Evolutionary conservation across 805 yeast species (phyloP).

Genomic region (Yamadazyma phyllophila): DNA sequence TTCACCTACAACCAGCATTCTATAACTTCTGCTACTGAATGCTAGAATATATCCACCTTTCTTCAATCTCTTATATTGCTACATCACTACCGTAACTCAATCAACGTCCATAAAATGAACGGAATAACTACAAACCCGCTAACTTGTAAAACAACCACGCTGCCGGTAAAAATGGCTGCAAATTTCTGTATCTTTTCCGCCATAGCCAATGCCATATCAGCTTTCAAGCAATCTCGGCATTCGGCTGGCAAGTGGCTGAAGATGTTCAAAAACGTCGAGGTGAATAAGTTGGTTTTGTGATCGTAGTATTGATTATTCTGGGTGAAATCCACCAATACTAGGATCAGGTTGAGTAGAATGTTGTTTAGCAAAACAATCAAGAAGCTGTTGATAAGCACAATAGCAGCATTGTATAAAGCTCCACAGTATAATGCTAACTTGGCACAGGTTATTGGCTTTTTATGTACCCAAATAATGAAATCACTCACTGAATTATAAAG

Average conservation of each 20-base stretch:
- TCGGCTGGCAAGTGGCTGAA: constrained; percentile 9
- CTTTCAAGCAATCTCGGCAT: neutral
- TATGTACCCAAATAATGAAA: neutral
- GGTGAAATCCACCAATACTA: neutral
- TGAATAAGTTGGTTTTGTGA: constrained; percentile 15
- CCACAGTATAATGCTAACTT: constrained; percentile 16
- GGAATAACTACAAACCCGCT: constrained; percentile 22
- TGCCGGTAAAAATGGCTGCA: constrained; percentile 13
- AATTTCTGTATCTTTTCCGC: neutral
- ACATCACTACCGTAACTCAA: too few species aligned
- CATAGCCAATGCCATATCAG: too few species aligned
- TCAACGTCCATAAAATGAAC: constrained; percentile 19
- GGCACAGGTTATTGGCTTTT: neutral
- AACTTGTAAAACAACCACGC: constrained; percentile 19
- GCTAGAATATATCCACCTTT: too few species aligned
- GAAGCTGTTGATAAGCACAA: constrained; percentile 13
- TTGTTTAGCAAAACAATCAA: constrained; percentile 20
- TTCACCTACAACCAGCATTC: too few species aligned
- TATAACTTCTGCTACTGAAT: too few species aligned
- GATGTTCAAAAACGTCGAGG: constrained; percentile 18
- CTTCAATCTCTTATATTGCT: too few species aligned
- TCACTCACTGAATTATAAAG: neutral
- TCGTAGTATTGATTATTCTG: constrained; percentile 7
- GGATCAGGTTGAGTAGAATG: constrained; percentile 18
- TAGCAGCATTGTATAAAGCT: constrained; percentile 22